Evolutionary conservation across 2,329 filamentous ascomycete genomes (phyloP).

Genomic region (Penicillium sp.): DNA sequence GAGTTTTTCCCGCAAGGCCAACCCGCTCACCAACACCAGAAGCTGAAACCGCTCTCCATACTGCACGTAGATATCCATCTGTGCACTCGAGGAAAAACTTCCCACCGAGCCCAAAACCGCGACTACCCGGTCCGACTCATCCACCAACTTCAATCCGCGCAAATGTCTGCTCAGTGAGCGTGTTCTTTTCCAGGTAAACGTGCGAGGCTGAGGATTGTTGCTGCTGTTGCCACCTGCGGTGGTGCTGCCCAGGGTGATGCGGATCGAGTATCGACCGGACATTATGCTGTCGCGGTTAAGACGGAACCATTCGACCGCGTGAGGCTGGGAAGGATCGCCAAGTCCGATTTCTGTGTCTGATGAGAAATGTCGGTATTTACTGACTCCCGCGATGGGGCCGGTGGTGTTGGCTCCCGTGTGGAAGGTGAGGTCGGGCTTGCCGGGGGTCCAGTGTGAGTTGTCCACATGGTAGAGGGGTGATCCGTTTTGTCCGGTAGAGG

Average conservation of each 20-base stretch:
- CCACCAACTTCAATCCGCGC: constrained; percentile 44
- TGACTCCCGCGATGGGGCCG: constrained; percentile 37
- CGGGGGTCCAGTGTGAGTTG: constrained; percentile 37
- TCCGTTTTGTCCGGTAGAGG: constrained; percentile 19
- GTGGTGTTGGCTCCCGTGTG: constrained; percentile 37
- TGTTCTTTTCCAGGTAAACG: constrained; percentile 45
- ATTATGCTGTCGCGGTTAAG: constrained; percentile 35
- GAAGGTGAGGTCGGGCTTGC: constrained; percentile 44
- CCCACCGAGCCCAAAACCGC: constrained; percentile 40
- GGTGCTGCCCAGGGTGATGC: constrained; percentile 29
- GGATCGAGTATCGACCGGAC: constrained; percentile 38
- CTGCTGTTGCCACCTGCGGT: too few relatives aligned
- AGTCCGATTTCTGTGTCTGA: constrained; percentile 41
- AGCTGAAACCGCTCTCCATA: constrained; percentile 39
- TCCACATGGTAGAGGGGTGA: constrained; percentile 35
- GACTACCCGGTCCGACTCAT: constrained; percentile 37
- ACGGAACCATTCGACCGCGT: constrained; percentile 39
- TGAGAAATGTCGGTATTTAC: constrained; percentile 44
- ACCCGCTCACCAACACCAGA: constrained; percentile 38
- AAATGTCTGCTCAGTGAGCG: constrained; percentile 36
- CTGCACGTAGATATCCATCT: constrained; percentile 37
- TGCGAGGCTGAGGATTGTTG: constrained; percentile 12
- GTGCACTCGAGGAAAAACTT: constrained; percentile 37
- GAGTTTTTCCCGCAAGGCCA: constrained; percentile 36
- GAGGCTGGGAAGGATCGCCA: constrained; percentile 35